Percentiles rank a stretch among this genome's conserved stretches.
Evolutionary conservation across 164 flowering plant genomes (phyloP).

Genomic region (Cinnamomum micranthum): DNA sequence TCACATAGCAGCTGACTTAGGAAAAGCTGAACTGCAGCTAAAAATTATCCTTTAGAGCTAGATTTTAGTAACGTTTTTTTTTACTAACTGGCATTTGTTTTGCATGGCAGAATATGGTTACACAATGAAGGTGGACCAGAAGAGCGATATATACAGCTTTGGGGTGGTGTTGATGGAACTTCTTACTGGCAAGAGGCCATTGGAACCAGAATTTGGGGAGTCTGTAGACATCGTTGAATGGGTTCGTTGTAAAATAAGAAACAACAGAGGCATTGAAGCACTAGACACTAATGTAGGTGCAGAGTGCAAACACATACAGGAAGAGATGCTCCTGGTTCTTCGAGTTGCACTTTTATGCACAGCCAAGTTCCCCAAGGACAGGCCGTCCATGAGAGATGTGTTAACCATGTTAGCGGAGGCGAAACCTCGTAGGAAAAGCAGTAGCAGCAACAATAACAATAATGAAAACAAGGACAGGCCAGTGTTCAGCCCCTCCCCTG

Average conservation of each 20-base stretch:
- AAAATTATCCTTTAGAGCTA: neutral
- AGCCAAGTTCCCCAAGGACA: constrained; percentile 82
- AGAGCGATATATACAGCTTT: constrained; percentile 89
- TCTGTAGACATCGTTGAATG: constrained; percentile 72
- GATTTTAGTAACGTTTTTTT: too few species aligned
- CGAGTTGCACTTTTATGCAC: constrained; percentile 86
- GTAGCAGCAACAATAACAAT: constrained; percentile 31
- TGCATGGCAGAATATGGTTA: constrained; percentile 76
- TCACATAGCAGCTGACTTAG: neutral
- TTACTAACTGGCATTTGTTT: neutral
- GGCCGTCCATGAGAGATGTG: constrained; percentile 96
- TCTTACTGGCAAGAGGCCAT: constrained; percentile 63
- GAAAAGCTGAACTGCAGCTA: neutral
- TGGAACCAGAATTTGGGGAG: constrained; percentile 77
- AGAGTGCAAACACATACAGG: constrained; percentile 64
- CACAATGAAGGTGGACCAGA: constrained; percentile 86
- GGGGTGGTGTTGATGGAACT: constrained; percentile 92
- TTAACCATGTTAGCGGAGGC: constrained; percentile 90
- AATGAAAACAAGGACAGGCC: constrained; percentile 47
- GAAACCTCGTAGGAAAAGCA: constrained; percentile 85
- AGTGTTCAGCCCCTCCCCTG: constrained; percentile 66
- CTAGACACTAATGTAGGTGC: constrained; percentile 62
- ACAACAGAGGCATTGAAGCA: constrained; percentile 47
- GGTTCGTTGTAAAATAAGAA: constrained; percentile 55
- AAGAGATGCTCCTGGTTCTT: constrained; percentile 90